Conservation (phyloP, 2,329 filamentous ascomycete genomes). For the Phyllosticta capitalensis region DNA sequence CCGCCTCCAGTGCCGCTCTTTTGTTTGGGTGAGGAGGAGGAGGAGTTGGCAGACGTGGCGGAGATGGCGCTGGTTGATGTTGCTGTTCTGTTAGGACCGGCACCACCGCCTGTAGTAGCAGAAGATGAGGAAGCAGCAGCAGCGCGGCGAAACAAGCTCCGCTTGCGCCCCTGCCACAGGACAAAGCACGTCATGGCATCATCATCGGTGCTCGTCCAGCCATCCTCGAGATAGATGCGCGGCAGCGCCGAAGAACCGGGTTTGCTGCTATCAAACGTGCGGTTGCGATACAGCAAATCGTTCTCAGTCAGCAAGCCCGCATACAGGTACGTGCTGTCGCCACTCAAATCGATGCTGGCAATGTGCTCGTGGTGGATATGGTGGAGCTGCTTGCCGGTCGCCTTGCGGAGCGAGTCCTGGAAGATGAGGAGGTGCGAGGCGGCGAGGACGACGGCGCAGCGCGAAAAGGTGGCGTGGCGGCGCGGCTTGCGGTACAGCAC, state of each 20-base stretch:
- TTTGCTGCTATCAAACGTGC: slow-evolving; percentile 53
- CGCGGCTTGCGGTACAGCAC: slow-evolving; percentile 55
- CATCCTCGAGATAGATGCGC: slow-evolving; percentile 50
- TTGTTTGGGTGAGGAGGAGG: not conserved
- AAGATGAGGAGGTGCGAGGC: slow-evolving; percentile 54
- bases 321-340: slow-evolving; percentile 53
- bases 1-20: slow-evolving; percentile 25
- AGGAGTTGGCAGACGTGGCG: not conserved
- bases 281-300: slow-evolving; percentile 55
- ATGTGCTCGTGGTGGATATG: slow-evolving; percentile 56
- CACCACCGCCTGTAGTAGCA: not conserved
- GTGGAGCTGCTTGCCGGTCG: slow-evolving; percentile 45
- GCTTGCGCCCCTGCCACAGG: slow-evolving; percentile 52
- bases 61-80: not conserved
- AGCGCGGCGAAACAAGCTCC: slow-evolving; percentile 43
- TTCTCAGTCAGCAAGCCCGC: slow-evolving; percentile 50
- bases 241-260: slow-evolving; percentile 52
- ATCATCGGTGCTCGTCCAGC: slow-evolving; percentile 53
- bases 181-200: slow-evolving; percentile 59
- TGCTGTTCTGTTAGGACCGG: not conserved
- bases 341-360: slow-evolving; percentile 45
- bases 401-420: slow-evolving; percentile 47
- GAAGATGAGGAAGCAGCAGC: slow-evolving; percentile 1
- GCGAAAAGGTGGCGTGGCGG: slow-evolving; percentile 51
- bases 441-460: slow-evolving; percentile 51